Conservation (phyloP, 192 early-diverging fungal species). For the Coemansia sp. region DNA sequence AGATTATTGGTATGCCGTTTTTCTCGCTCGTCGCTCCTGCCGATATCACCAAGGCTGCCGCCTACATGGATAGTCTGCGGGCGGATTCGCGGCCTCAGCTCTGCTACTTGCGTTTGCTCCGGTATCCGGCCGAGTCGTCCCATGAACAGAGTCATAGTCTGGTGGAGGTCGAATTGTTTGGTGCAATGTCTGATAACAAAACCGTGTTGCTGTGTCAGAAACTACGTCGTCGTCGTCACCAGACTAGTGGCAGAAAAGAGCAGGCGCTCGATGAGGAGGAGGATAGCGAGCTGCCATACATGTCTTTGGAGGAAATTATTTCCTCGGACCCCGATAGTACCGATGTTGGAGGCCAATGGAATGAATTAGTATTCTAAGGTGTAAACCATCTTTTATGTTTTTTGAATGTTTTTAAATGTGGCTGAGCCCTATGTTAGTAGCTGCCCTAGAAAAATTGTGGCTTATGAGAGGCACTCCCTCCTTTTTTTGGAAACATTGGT, state of each 20-base stretch:
- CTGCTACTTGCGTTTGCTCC: slow-evolving; percentile 18
- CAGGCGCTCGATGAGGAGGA: background rate
- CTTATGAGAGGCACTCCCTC: background rate
- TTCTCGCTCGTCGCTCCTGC: slow-evolving; percentile 26
- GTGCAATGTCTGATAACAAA: slow-evolving; percentile 34
- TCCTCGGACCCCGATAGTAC: slow-evolving; percentile 36
- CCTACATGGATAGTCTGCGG: slow-evolving; percentile 28
- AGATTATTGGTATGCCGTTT: slow-evolving; percentile 32
- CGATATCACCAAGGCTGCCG: slow-evolving; percentile 31
- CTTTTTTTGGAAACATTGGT: background rate
- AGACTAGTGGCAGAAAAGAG: background rate
- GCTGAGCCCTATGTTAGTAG: too few species aligned
- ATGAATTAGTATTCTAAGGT: slow-evolving; percentile 20
- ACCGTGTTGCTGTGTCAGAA: slow-evolving; percentile 42
- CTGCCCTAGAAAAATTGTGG: background rate
- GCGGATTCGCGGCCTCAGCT: slow-evolving; percentile 22
- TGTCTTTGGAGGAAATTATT: slow-evolving; percentile 42
- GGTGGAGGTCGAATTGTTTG: slow-evolving; percentile 39
- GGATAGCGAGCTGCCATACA: slow-evolving; percentile 11
- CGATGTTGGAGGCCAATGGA: slow-evolving; percentile 30
- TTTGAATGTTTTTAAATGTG: too few species aligned
- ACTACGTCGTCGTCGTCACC: background rate
- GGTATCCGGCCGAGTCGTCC: slow-evolving; percentile 5
- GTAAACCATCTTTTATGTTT: too few species aligned
- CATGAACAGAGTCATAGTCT: background rate